Evolutionary conservation across 1,284 basidiomycete genomes (phyloP), one percentile per base, ranked within the genome.

Genomic region (Phellopilus nigrolimitatus): DNA sequence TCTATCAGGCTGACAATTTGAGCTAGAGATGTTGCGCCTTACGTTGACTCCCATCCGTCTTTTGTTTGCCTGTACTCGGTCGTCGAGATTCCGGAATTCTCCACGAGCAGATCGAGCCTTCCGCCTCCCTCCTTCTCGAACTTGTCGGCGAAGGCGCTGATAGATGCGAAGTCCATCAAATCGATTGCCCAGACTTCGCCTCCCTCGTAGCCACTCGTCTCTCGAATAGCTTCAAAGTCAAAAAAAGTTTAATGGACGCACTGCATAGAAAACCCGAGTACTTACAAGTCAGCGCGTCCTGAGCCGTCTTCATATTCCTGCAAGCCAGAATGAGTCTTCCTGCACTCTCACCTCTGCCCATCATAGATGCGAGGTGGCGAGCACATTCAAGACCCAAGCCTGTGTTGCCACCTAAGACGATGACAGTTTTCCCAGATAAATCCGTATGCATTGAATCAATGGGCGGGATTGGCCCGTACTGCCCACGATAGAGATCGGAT

Each of bases 41-140:
- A 71, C 71, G 59, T 58, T 9, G 59, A 46, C 51, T 74, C 72
- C 66, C 66, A 73, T 4, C 69, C 70, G 56, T 74, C 71, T 0
- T 48, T 51, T 0, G 68, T 71, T 1, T 58, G 34, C 9, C 56
- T 43, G 44, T 66, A 67, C 12, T 34, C 43, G 3, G 6, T 2
- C 1, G 48, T 36, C 0, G 53, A 15, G 6, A 69, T 54, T 0
- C 57, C 71, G 17, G 71, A 72, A 49, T 74, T 74, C 51, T 64
- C 61, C 5, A 75, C 62, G 1, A 75, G 58, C 8, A 72, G 66
- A 54, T 74, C 72, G 3, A 76, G 57, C 19, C 68, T 55, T 2
- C 30, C 46, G 1, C 61, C 66, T 9, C 63, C 65, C 9, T 73
- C 71, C 28, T 61, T 56, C 8, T 68, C 60, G 38, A 69, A 68